Conservation (phyloP, 2,329 filamentous ascomycete species). For the Blastomyces percursus region DNA sequence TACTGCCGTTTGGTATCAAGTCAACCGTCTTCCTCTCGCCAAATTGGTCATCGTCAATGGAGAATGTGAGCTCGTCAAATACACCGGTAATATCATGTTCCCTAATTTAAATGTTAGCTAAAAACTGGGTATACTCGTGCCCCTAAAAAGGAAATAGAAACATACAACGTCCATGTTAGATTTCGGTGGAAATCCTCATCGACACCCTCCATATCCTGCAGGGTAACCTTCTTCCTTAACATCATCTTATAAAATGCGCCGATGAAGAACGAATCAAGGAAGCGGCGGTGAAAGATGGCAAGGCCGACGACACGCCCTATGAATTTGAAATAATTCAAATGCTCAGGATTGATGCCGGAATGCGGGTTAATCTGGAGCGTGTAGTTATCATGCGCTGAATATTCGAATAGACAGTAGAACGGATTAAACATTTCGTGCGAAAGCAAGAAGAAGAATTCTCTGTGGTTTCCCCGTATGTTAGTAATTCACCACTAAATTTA, state of each 20-base stretch:
- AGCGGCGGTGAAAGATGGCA: conserved; percentile 95
- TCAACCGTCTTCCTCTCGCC: conserved; percentile 91
- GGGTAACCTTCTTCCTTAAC: conserved; percentile 76
- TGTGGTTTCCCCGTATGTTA: conserved; percentile 21
- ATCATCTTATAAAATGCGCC: conserved; percentile 99
- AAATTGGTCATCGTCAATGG: conserved; percentile 93
- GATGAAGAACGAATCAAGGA: conserved; percentile 98
- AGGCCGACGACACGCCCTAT: conserved; percentile 94
- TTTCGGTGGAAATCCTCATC: conserved; percentile 97
- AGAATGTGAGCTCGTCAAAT: conserved; percentile 79
- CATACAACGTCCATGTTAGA: conserved; percentile 81
- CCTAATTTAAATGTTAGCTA: conserved; percentile 27
- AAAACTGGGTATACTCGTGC: background rate
- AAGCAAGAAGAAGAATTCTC: conserved; percentile 98
- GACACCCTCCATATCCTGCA: conserved; percentile 97
- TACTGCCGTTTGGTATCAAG: conserved; percentile 74
- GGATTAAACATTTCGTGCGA: conserved; percentile 99
- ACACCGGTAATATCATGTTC: conserved; percentile 96
- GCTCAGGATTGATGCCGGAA: conserved; percentile 97
- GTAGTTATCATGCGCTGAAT: conserved; percentile 99
- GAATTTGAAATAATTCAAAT: conserved; percentile 99
- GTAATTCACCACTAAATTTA: background rate
- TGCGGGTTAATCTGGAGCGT: conserved; percentile 99
- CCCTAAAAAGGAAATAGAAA: conserved; percentile 10
- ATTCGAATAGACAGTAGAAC: conserved; percentile 99